A percentile compares a stretch with the other conserved stretches of the same genome.
Conservation (phyloP, 495 filamentous ascomycete genomes). For the Penicillium chermesinum region DNA sequence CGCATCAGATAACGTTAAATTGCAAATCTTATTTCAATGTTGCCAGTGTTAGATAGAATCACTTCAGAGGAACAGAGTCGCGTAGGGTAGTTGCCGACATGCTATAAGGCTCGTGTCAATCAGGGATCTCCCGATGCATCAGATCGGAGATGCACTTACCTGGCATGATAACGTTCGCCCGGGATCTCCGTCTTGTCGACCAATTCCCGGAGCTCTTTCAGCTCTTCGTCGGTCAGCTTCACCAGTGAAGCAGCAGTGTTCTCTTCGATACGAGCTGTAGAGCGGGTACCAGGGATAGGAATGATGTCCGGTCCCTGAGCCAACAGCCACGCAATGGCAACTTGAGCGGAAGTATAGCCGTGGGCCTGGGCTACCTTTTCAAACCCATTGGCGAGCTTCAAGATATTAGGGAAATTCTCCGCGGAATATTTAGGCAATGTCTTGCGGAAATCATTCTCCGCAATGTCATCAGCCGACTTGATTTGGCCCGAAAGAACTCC, state of each 20-base stretch:
- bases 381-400: conserved; percentile 42
- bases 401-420: conserved; percentile 50
- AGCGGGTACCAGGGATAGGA: conserved; percentile 54
- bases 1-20: no score
- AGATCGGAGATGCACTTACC: conserved; percentile 5
- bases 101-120: neutral
- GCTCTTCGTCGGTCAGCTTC: conserved; percentile 43
- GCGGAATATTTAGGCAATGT: conserved; percentile 42
- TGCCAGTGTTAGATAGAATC: no score
- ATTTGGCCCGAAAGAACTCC: conserved; percentile 53
- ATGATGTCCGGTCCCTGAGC: conserved; percentile 51
- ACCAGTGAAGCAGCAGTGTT: conserved; percentile 44
- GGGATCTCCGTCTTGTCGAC: conserved; percentile 7
- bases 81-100: neutral
- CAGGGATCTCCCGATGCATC: neutral
- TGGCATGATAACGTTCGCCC: conserved; percentile 7
- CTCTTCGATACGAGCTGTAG: conserved; percentile 49
- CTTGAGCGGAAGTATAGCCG: conserved; percentile 3
- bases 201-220: conserved; percentile 16
- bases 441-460: conserved; percentile 34
- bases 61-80: neutral
- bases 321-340: conserved; percentile 15
- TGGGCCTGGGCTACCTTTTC: conserved; percentile 37
- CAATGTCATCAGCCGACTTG: conserved; percentile 40
- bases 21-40: no score